Evolutionary conservation across 352 stramenopile species (phyloP), one percentile per base, ranked within the genome.

Genomic region (Globisporangium camurandrum): DNA sequence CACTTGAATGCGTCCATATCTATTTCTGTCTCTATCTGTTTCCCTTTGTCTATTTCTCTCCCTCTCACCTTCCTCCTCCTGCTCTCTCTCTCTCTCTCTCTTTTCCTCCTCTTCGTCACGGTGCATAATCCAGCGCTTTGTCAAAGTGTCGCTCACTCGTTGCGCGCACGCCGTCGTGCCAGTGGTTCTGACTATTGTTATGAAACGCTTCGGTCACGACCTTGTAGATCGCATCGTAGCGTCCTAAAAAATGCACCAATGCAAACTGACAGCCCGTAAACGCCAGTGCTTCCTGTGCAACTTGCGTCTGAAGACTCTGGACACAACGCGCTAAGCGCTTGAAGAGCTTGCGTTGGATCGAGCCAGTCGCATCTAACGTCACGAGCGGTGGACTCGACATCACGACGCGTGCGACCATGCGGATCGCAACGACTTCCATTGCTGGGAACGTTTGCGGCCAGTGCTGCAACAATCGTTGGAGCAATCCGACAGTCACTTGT

Each of bases 201-300:
- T 92, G 69, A 49, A 93, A 72, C 20, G 73, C 78, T 6, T 66
- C 57, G 3, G 73, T 86, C n/a, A 93, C 46, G 8, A 65, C 60
- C 46, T 67, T 63, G 59, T 88, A 93, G 26, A 93, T 67, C 19
- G 61, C 74, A 7, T 73, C 49, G 59, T 87, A 82, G 36, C 64
- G 66, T 1, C 66, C 71, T 20, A 93, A 49, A 51, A 90, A 93
- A 31, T 92, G 78, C 19, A 85, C 58, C 52, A 93, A 66, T 20
- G 66, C 67, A 47, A 93, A 93, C 45, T 92, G 80, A 47, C 80
- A 92, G 38, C 80, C 71, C 6, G 75, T 87, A 56, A 93, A 93
- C 30, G 83, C 77, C 33, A 93, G 61, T 28, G 80, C 80, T 39
- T 93, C 83, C 50, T 89, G 83, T 6, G 83, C 83, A 23, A 88